These are phyloP conservation scores for Parafenestella ontariensis DNA, from an alignment of 2,329 filamentous ascomycete genomes.

Conservation along the genomic window DNA sequence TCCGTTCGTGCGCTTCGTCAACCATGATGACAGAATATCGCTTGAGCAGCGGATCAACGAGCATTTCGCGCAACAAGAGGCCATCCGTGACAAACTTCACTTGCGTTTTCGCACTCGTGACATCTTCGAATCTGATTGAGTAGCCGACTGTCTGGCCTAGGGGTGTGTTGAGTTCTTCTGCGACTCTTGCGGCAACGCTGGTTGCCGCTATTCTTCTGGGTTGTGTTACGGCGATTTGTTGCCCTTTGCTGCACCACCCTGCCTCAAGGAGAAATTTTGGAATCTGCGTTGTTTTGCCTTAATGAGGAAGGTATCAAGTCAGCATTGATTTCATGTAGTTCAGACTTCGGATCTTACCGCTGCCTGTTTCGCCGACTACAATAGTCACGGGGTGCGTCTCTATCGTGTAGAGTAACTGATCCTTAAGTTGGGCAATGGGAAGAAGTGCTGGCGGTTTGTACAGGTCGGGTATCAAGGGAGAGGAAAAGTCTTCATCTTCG, in stretches of 20 bases:
- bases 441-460: slow-evolving; percentile 85
- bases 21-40: slow-evolving; percentile 97
- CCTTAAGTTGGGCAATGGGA: slow-evolving; percentile 83
- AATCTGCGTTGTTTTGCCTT: slow-evolving; percentile 91
- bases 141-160: slow-evolving; percentile 88
- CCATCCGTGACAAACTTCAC: slow-evolving; percentile 98
- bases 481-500: slow-evolving; percentile 53
- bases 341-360: slow-evolving; percentile 42
- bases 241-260: slow-evolving; percentile 87
- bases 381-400: slow-evolving; percentile 87
- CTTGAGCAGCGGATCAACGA: slow-evolving; percentile 89
- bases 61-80: slow-evolving; percentile 85
- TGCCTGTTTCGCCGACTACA: slow-evolving; percentile 91
- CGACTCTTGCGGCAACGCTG: slow-evolving; percentile 60
- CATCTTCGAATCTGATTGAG: slow-evolving; percentile 90
- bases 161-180: slow-evolving; percentile 85
- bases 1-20: slow-evolving; percentile 94
- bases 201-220: slow-evolving; percentile 22
- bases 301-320: neutral
- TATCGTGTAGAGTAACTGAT: slow-evolving; percentile 82
- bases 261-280: slow-evolving; percentile 88
- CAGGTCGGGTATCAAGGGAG: slow-evolving; percentile 74
- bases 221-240: slow-evolving; percentile 86
- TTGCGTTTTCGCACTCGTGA: slow-evolving; percentile 80
- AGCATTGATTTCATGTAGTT: neutral